Base-by-base conservation (phyloP, 768 basidiomycete species). In the Hypsizygus marmoreus region DNA sequence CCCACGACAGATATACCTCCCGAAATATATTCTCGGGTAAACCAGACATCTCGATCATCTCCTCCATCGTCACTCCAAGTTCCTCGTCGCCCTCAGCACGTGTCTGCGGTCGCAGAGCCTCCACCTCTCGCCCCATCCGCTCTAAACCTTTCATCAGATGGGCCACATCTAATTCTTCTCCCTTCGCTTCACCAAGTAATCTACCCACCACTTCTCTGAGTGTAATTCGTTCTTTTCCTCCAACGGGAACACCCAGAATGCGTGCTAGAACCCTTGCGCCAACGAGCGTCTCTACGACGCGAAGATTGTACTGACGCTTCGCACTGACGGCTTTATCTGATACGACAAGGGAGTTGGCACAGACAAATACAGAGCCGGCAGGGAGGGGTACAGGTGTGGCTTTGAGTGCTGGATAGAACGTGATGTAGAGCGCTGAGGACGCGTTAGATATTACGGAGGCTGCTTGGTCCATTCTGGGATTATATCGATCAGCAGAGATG, bases 281-380 rank as follows among this genome's bases (percentile, higher is more conserved):
- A 26, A 83, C 84, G 14, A 92, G 82, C 0, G 86, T 89, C 65
- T 97, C 93, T n/a, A 95, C 88, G 25, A 94, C 92, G 25, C 91
- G 89, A 12, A 95, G 74, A 60, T 97, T 95, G 71, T 95, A 95
- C 34, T 83, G 77, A 26, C 74, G 77, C 55, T 85, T 88, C 1
- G 90, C 88, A 26, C 81, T 82, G 43, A 82, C 74, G 1, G 82
- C 81, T 64, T 95, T 93, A 62, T 93, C 86, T 22, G 88, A 81
- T 17, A 86, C 80, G 25, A 91, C 83, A 29, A 91, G 81, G 13
- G 90, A 90, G 70, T 91, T 90, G n/a, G 88, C 84, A 59, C 82
- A 80, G 44, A 91, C 84, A 58, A 89, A 86, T 11, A 82, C 77
- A 0, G 79, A 75, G 20, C 71, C 72, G 43, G 58, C 57, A 25